Base-by-base conservation (phyloP, 2,329 filamentous ascomycete species). In the Fusarium penzigii region DNA sequence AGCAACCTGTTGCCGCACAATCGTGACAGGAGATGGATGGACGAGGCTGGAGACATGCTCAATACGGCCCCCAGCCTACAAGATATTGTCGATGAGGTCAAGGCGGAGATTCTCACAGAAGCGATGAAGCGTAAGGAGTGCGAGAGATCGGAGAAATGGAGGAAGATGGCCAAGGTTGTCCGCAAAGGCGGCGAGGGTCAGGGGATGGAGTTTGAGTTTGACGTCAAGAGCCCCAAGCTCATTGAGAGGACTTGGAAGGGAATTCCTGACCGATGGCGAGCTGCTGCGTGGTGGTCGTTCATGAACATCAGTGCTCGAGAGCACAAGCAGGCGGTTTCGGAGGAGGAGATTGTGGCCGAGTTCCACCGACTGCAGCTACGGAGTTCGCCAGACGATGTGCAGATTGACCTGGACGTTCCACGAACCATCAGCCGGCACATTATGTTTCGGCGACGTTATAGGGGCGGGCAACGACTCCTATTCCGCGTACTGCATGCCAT, bases 391-490 rank as follows among this genome's bases (percentile, higher is more conserved):
- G 94, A 99, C 67, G 94, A 99, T 70, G 86, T 93, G 17, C 94
- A 99, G 73, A 99, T 99, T 64, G 94, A 99, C 70, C 84, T 97
- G 41, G 94, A 99, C 70, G 94, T 99, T 16, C 94, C 94, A 1
- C 83, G 94, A 48, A 97, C 94, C 5, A 96, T 99, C 70, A 95
- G 86, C 70, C 86, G 89, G 57, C 94, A 99, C 73, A 93, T 99
- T 70, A 97, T 99, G 93, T 99, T 99, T 69, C 86, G 94, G 42
- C 83, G 86, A 57, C 83, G 94, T 46, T 99, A 99, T 73, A 85
- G 91, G 20, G 94, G 94, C 54, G 94, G 93, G 1, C 93, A 99
- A 71, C 84, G 94, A 41, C 77, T 97, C 13, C 78, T 99, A 3
- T 99, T 99, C 72, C 85, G 94, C 46, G 92, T 97, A 3, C 80